Evolutionary conservation across 139 green algal genomes (phyloP), one percentile per base, ranked within the genome.

Genomic region (Tetradesmus lagerheimii): DNA sequence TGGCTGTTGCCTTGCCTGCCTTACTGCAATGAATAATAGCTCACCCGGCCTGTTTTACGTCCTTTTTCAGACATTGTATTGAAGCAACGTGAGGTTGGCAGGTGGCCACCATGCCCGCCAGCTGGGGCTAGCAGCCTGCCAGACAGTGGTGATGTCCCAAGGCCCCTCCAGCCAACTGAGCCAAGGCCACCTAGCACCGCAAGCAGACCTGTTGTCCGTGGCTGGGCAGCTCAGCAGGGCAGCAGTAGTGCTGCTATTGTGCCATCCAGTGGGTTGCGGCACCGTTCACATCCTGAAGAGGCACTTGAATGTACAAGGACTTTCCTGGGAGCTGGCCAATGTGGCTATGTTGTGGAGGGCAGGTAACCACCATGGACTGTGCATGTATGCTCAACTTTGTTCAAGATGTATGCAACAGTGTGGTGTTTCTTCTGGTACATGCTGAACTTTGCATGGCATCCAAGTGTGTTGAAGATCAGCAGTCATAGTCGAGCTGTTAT

Each of bases 261-360:
- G 71, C 71, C 34, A 80, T 31, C n/a, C 34, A 34, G 29, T 80
- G 29, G 37, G 71, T 14, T 80, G 15, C 71, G 39, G 34, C 29
- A 39, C 43, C 29, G 18, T 23, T 80, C 71, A 3, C 71, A 80
- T 80, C 29, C 71, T 80, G 71, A 80, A 23, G 14, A 23, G 71
- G 71, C 71, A 43, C n/a, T 80, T 80, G 29, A 80, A 34, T 18
- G 39, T 34, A 80, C 29, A 31, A 80, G 71, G 29, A 39, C 34
- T 37, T 34, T 43, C 18, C 71, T 80, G 71, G 71, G 71, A 41
- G 71, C 71, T 41, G 71, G 71, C 27, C 27, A 80, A 8, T 80
- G 29, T 37, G 71, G 71, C n/a, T 25, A 43, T 39, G n/a, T 80
- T 80, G 71, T 80, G 34, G 71, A 80, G 71, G 71, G 71, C 71